Base-by-base conservation (phyloP, 495 filamentous ascomycete species). In the Lasiosphaeris hirsuta region DNA sequence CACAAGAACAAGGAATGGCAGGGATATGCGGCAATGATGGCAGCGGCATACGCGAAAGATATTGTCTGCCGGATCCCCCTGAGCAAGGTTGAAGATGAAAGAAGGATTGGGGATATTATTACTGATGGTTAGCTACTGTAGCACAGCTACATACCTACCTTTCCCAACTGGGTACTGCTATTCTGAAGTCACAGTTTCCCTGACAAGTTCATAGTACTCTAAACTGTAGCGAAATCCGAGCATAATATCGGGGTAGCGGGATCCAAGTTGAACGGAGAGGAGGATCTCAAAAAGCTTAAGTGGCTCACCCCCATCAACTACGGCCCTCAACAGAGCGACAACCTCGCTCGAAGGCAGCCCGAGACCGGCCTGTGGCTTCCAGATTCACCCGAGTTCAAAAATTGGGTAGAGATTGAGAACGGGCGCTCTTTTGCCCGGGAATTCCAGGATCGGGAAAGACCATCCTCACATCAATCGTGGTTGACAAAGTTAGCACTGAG, bases 321-420 rank as follows among this genome's bases (percentile, higher is more conserved):
- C 41, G 43, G 37, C 9, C 7, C 59, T 15, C 62, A 64, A 36
- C 54, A 49, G 36, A 54, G n/a, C 40, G 46, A 61, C 40, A 60
- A 14, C 37, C 13, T 68, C 14, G 35, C 35, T 1, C 34, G 45
- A 17, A 60, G 62, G 17, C 59, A 75, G 14, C 8, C 63, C 34
- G 71, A 68, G 3, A 71, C 75, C 23, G 71, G 76, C 2, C 39
- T 61, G 42, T 79, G 76, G 77, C 56, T 81, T 8, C 53, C 79
- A 5, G 38, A 70, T 0, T 63, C 66, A 10, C 1, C 10, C 0
- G 53, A 67, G 9, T 79, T 72, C 41, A 44, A 60, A 11, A 15
- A 37, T 0, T 79, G 75, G 75, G n/a, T 60, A 5, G 43, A 48
- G 0, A 51, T 38, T 1, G 30, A 51, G 36, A 57, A 59, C 73